Evolutionary conservation across 179 eudicot species (phyloP).

Genomic region (Spinacia oleracea): DNA sequence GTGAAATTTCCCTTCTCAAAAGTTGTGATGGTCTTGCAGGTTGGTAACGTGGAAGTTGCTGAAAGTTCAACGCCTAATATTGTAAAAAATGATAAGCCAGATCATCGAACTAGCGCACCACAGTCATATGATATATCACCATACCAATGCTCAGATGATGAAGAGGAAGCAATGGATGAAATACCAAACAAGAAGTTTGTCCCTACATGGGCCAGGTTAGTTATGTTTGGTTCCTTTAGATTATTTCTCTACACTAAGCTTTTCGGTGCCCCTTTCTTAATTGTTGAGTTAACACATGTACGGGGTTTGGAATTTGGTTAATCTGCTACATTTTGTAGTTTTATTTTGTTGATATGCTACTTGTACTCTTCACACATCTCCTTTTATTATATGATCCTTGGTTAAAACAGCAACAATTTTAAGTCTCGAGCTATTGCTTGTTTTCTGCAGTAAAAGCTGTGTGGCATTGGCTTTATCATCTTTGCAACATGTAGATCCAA

Average conservation of each 20-base stretch:
- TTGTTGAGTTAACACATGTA: background rate
- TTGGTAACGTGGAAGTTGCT: conserved; percentile 10
- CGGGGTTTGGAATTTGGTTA: background rate
- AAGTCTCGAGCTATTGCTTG: conserved; percentile 23
- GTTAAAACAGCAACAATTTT: background rate
- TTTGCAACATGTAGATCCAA: conserved; percentile 55
- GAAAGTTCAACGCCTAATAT: conserved; percentile 36
- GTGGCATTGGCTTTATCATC: conserved; percentile 53
- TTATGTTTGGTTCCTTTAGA: background rate
- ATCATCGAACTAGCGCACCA: conserved; percentile 37
- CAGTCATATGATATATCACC: conserved; percentile 94
- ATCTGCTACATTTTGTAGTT: background rate
- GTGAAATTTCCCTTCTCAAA: background rate
- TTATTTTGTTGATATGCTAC: background rate
- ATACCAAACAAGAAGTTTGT: conserved; percentile 54
- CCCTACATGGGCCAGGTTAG: conserved; percentile 96
- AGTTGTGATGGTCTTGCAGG: conserved; percentile 28
- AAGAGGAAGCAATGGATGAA: conserved; percentile 80
- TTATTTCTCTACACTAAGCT: background rate
- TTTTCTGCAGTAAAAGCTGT: conserved; percentile 64
- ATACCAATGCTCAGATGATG: conserved; percentile 86
- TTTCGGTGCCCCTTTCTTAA: background rate
- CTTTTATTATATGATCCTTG: background rate
- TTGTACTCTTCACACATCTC: background rate
- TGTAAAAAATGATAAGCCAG: conserved; percentile 23